phyloP scores from a whole-genome alignment of 2,329 filamentous ascomycete species.

The Ilyonectria destructans region DNA sequence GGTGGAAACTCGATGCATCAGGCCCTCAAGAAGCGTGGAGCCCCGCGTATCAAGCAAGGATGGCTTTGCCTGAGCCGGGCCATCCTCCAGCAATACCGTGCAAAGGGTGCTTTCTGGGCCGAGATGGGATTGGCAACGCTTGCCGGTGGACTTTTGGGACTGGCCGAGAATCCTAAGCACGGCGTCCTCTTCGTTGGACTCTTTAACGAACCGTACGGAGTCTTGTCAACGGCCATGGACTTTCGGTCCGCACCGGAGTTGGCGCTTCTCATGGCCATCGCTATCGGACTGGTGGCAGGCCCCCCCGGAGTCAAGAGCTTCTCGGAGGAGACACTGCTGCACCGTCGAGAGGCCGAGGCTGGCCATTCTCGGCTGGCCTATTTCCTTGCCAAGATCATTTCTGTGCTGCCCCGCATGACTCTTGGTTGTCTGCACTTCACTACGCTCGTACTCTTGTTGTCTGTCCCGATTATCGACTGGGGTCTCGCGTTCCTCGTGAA shows the following conservation, averaged over 20 bases:
- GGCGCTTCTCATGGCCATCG: conserved; percentile 67
- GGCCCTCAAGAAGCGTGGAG: conserved; percentile 67
- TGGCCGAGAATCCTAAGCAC: conserved; percentile 65
- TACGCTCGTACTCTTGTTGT: conserved; percentile 64
- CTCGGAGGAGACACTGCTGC: conserved; percentile 60
- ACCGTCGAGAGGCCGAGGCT: conserved; percentile 69
- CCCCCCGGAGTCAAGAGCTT: conserved; percentile 71
- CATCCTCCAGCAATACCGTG: conserved; percentile 71
- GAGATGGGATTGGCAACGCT: conserved; percentile 69
- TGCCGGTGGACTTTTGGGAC: conserved; percentile 69
- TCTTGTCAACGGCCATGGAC: conserved; percentile 68
- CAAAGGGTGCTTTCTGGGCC: conserved; percentile 66
- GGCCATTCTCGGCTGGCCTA: conserved; percentile 72
- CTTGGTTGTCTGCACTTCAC: conserved; percentile 71
- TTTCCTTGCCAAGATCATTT: conserved; percentile 70
- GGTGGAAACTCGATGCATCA: conserved; percentile 56
- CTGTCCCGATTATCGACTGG: conserved; percentile 67
- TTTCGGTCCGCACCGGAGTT: conserved; percentile 67
- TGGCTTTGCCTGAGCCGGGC: conserved; percentile 69
- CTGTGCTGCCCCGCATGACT: conserved; percentile 66
- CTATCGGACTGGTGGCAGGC: conserved; percentile 68
- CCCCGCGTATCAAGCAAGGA: conserved; percentile 64
- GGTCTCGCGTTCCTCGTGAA: conserved; percentile 65
- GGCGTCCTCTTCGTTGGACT: conserved; percentile 70
- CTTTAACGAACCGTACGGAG: conserved; percentile 65